Evolutionary conservation across 192 early-diverging fungal genomes (phyloP), one percentile per base, ranked within the genome.

Genomic region (Umbelopsis vinacea): DNA sequence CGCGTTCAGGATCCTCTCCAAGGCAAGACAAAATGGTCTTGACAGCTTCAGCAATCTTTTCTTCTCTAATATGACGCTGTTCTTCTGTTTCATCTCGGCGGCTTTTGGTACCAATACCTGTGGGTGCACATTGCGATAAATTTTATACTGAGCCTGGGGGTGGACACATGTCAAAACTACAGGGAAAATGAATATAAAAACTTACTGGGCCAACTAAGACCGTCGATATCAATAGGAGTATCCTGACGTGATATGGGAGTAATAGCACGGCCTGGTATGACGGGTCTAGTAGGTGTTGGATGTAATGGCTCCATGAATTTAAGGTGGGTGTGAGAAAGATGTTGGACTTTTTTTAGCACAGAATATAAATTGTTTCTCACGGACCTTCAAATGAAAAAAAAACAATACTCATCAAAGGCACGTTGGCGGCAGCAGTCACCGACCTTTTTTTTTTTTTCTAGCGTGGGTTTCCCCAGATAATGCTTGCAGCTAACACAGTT

Each of bases 1-100:
- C 96, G 68, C 98, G 89, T 53, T 92, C 85, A 15, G 94, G 89
- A 79, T 99, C 95, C 79, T 99, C 98, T 50, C 98, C 98, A 38
- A 99, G 87, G 79, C 91, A 93, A 76, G 95, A 91, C 50, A 99
- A 79, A 19, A 99, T 90, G 0, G 92, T 95, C 55, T 87, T 84
- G 19, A 98, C 95, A 9, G 96, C 94, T 43, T 77, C 91, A 11
- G 96, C 80, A 72, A 99, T 90, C 79, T 92, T 93, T 66, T 86
- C 77, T 67, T 92, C 76, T 22, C 98, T 88, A 33, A 71, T 83
- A 66, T 85, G 79, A 60, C 89, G 87, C 74, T 94, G 88, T 37
- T 90, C 92, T 4, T 81, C 83, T 4, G 92, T 84, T 78, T 98
- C 97, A 33, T 92, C 88, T 60, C 91, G 82, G 11, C 97, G 89